Evolutionary conservation across 1,139 yeast genomes (phyloP).

Genomic region (Candida dubliniensis): DNA sequence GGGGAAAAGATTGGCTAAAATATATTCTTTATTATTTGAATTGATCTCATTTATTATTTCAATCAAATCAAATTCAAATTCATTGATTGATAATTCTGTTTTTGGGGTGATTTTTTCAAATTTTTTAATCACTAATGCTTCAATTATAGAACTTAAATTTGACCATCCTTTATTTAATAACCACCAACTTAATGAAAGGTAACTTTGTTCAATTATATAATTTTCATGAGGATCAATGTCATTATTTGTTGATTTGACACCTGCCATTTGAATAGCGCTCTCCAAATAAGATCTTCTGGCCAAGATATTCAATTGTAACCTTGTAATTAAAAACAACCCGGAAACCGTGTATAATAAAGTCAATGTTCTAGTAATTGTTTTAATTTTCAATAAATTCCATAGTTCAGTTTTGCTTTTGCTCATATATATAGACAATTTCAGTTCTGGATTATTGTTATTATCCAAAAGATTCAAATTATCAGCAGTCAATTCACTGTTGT

Average conservation of each 20-base stretch:
- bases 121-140: conserved; percentile 56
- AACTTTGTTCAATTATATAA: conserved; percentile 73
- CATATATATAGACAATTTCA: conserved; percentile 31
- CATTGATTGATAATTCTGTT: conserved; percentile 62
- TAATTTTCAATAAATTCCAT: conserved; percentile 80
- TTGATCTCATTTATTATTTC: conserved; percentile 34
- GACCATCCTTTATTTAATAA: conserved; percentile 83
- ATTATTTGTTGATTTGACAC: conserved; percentile 25
- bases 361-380: conserved; percentile 72
- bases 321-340: conserved; percentile 69
- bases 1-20: conserved; percentile 48
- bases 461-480: conserved; percentile 41
- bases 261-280: conserved; percentile 71
- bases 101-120: conserved; percentile 71
- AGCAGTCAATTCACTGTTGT: conserved; percentile 37
- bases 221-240: conserved; percentile 31
- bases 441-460: conserved; percentile 25
- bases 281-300: conserved; percentile 85
- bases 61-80: conserved; percentile 43
- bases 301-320: conserved; percentile 82
- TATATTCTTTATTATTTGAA: conserved; percentile 39
- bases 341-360: conserved; percentile 71
- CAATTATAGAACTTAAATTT: conserved; percentile 53
- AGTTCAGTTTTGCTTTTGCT: conserved; percentile 67
- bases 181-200: conserved; percentile 93